These are phyloP conservation scores for Eutrema yunnanense DNA, from an alignment of 345 rosid species.

Conservation along the genomic window DNA sequence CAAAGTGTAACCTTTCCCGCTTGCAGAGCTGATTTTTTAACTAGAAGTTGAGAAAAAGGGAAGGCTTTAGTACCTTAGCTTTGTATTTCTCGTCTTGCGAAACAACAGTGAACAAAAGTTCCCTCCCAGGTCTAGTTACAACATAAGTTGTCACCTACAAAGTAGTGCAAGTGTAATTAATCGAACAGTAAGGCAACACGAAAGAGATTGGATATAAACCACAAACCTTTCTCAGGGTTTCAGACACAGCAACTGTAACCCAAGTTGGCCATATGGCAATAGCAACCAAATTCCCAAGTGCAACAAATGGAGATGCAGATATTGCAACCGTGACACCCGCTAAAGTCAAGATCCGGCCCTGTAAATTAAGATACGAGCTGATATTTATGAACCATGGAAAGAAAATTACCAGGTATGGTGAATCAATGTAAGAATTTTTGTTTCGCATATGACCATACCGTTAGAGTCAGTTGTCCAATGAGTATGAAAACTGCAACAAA, in stretches of 20 bases:
- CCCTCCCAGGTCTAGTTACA: conserved; percentile 88
- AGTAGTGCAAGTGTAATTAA: neutral
- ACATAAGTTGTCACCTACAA: conserved; percentile 80
- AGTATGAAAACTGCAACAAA: conserved; percentile 90
- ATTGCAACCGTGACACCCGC: conserved; percentile 77
- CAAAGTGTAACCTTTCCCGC: neutral
- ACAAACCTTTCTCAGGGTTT: conserved; percentile 83
- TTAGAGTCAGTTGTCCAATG: conserved; percentile 81
- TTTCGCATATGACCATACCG: conserved; percentile 36
- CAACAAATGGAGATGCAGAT: conserved; percentile 72
- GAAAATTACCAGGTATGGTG: neutral
- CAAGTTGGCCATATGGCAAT: conserved; percentile 89
- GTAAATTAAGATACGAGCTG: conserved; percentile 7
- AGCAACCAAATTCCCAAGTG: conserved; percentile 63
- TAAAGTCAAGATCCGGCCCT: conserved; percentile 80
- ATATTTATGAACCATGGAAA: neutral
- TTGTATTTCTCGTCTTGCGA: conserved; percentile 93
- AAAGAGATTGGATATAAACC: neutral
- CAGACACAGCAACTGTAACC: conserved; percentile 70
- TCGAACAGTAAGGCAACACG: neutral
- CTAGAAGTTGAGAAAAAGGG: neutral
- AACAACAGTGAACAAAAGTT: conserved; percentile 84
- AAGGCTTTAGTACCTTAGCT: conserved; percentile 58
- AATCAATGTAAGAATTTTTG: neutral
- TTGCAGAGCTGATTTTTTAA: neutral